Conservation (phyloP, 2,329 filamentous ascomycete species). For the Pseudocercospora cruenta region DNA sequence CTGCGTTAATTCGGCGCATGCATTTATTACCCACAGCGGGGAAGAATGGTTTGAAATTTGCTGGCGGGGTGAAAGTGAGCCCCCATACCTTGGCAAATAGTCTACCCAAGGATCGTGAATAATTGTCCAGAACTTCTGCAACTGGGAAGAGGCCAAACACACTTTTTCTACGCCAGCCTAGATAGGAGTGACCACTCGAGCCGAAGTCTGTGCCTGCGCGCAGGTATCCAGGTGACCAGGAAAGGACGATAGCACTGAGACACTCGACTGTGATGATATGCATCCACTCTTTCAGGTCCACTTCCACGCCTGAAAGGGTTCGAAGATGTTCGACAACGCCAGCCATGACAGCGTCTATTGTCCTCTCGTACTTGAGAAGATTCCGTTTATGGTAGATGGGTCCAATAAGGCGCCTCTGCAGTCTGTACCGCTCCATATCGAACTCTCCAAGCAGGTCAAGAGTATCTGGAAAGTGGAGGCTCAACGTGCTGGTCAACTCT, state of each 20-base stretch:
- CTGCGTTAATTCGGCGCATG: conserved; percentile 19
- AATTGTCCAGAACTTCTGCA: conserved; percentile 24
- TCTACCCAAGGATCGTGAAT: conserved; percentile 19
- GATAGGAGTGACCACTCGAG: conserved; percentile 21
- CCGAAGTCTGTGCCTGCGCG: conserved; percentile 21
- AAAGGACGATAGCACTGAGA: conserved; percentile 20
- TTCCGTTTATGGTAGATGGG: conserved; percentile 22
- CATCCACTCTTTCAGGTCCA: conserved; percentile 27
- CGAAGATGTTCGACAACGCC: conserved; percentile 18
- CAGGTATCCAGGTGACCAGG: conserved; percentile 25
- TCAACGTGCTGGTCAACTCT: conserved; percentile 7
- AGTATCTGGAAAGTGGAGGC: conserved; percentile 19
- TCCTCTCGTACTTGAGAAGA: conserved; percentile 20
- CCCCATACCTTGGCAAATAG: conserved; percentile 19
- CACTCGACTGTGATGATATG: conserved; percentile 28
- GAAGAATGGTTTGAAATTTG: conserved; percentile 23
- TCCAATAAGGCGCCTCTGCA: conserved; percentile 24
- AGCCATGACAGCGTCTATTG: conserved; percentile 19
- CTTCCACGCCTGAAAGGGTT: conserved; percentile 7
- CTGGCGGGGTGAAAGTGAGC: conserved; percentile 18
- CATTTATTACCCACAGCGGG: conserved; percentile 21
- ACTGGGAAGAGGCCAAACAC: conserved; percentile 25
- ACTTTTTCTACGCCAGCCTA: conserved; percentile 25
- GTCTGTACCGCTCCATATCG: conserved; percentile 23
- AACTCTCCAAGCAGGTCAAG: conserved; percentile 25